A percentile compares a stretch with the other conserved stretches of the same genome.
These are phyloP conservation scores for Apiospora saccharicola DNA, from an alignment of 2,329 filamentous ascomycete genomes.

Conservation along the genomic window DNA sequence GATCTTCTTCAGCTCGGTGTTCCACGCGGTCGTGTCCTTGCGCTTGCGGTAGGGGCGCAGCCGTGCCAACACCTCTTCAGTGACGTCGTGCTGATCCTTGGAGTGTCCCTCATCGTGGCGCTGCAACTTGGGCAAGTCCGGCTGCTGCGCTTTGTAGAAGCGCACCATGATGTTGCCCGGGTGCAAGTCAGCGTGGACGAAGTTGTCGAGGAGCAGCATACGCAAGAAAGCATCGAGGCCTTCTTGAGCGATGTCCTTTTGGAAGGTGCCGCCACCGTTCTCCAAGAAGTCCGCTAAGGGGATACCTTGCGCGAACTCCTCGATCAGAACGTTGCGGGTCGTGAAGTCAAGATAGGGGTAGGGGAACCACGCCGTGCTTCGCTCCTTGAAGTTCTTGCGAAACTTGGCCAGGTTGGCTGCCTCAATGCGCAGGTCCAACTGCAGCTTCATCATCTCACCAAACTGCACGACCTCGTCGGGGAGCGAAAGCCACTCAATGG, in stretches of 20 bases:
- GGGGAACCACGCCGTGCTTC: conserved; percentile 95
- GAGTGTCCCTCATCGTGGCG: conserved; percentile 39
- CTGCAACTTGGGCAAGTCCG: conserved; percentile 65
- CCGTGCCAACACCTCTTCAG: conserved; percentile 83
- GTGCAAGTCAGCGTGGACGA: conserved; percentile 94
- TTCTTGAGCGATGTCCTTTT: conserved; percentile 93
- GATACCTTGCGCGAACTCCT: conserved; percentile 95
- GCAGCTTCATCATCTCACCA: conserved; percentile 98
- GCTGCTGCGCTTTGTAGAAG: conserved; percentile 85
- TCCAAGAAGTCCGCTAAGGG: conserved; percentile 89
- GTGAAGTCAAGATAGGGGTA: conserved; percentile 93
- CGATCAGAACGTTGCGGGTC: conserved; percentile 88
- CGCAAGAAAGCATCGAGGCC: conserved; percentile 94
- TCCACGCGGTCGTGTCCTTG: conserved; percentile 75
- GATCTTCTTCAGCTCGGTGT: conserved; percentile 74
- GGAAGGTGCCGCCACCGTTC: conserved; percentile 90
- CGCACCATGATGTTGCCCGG: conserved; percentile 99
- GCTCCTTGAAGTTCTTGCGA: conserved; percentile 86
- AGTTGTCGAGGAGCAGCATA: conserved; percentile 97
- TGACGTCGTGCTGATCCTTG: conserved; percentile 68
- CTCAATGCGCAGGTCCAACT: conserved; percentile 94
- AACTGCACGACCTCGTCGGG: conserved; percentile 95
- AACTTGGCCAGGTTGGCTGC: conserved; percentile 89
- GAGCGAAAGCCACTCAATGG: conserved; percentile 95
- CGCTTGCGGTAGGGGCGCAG: conserved; percentile 74